Conservation (phyloP, 1,284 basidiomycete species). For the Irpex sp. region DNA sequence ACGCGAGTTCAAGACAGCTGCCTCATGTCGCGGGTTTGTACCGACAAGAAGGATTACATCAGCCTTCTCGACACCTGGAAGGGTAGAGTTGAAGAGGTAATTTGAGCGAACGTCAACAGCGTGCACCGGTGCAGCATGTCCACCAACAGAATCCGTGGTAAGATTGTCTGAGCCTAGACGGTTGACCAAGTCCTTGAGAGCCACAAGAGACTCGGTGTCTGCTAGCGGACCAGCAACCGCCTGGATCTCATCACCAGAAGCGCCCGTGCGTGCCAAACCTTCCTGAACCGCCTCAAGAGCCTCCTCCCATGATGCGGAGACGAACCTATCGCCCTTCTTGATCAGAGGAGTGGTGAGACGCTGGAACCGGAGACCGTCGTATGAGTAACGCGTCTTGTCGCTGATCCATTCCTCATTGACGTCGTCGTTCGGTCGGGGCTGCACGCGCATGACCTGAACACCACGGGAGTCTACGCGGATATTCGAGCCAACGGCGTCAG, state of each 20-base stretch:
- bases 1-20: conserved; percentile 95
- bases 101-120: conserved; percentile 93
- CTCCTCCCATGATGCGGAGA: conserved; percentile 90
- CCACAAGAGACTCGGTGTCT: conserved; percentile 92
- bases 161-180: conserved; percentile 95
- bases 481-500: conserved; percentile 98
- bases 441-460: conserved; percentile 95
- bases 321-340: conserved; percentile 91
- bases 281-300: conserved; percentile 80
- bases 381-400: conserved; percentile 97
- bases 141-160: conserved; percentile 73
- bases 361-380: conserved; percentile 96
- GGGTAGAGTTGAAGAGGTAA: conserved; percentile 96
- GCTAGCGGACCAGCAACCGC: conserved; percentile 91
- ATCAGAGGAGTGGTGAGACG: conserved; percentile 91
- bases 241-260: conserved; percentile 94
- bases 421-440: conserved; percentile 95
- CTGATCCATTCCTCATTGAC: conserved; percentile 99
- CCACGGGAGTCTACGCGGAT: conserved; percentile 97
- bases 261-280: conserved; percentile 79
- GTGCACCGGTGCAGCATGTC: conserved; percentile 65
- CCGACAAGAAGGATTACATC: conserved; percentile 94
- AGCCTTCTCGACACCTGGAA: conserved; percentile 88
- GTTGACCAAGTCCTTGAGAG: conserved; percentile 93
- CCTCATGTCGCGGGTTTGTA: conserved; percentile 97